phyloP scores from a whole-genome alignment of 192 early-diverging fungal species.

The Gigaspora rosea region DNA sequence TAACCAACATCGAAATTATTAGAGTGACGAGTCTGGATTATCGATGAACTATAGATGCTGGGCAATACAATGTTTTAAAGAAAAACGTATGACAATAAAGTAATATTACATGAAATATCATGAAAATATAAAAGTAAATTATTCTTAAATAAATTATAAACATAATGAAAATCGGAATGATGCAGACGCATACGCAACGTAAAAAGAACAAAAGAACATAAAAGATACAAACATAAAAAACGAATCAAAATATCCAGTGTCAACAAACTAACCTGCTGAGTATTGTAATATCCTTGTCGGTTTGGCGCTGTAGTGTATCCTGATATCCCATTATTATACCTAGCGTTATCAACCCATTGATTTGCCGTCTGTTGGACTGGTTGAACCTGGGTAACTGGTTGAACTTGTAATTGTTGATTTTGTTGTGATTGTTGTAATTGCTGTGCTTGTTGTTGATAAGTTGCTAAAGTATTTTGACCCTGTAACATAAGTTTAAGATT shows the following conservation, averaged over 20 bases:
- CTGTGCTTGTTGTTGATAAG: slow-evolving; percentile 12
- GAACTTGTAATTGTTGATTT: background rate
- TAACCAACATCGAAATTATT: background rate
- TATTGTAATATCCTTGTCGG: slow-evolving; percentile 32
- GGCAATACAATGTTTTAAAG: background rate
- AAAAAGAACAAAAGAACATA: background rate
- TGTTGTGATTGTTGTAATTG: slow-evolving; percentile 7
- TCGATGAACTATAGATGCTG: background rate
- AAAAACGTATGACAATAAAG: slow-evolving; percentile 28
- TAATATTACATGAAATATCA: background rate
- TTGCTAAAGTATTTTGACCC: background rate
- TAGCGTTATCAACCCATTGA: slow-evolving; percentile 14
- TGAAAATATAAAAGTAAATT: slow-evolving; percentile 18
- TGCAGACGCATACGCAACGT: background rate
- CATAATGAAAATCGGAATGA: slow-evolving; percentile 3
- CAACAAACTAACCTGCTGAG: slow-evolving; percentile 25
- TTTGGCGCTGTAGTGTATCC: background rate
- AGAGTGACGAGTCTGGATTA: background rate
- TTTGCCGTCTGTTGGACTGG: slow-evolving; percentile 19
- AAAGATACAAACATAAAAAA: slow-evolving; percentile 1
- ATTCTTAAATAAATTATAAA: background rate
- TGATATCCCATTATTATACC: slow-evolving; percentile 10
- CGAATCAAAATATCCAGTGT: background rate
- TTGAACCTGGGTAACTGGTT: background rate
- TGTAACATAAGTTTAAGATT: background rate